phyloP scores from a whole-genome alignment of 1,139 yeast species.

The Geotrichum fermentans region DNA sequence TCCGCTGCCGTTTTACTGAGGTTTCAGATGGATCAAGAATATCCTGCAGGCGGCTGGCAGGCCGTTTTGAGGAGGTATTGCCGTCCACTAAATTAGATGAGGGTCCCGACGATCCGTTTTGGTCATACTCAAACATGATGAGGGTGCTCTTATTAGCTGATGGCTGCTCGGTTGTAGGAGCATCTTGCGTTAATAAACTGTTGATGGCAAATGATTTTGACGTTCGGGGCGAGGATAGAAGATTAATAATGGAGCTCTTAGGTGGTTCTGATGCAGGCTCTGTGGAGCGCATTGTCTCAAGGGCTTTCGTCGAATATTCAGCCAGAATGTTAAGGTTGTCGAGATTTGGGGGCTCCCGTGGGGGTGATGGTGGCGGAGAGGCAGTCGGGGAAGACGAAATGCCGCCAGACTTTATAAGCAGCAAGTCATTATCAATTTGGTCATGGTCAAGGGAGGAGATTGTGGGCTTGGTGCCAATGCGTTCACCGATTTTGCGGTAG shows the following conservation, averaged over 20 bases:
- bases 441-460: background rate
- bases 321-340: conserved; percentile 2
- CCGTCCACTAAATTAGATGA: background rate
- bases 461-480: background rate
- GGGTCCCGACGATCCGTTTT: background rate
- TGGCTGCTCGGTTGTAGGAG: background rate
- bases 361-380: background rate
- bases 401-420: conserved; percentile 1
- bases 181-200: background rate
- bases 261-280: background rate
- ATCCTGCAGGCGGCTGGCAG: too few species aligned
- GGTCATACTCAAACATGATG: background rate
- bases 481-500: background rate
- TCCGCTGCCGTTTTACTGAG: background rate
- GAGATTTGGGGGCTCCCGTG: background rate
- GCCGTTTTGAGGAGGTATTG: too few species aligned
- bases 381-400: background rate
- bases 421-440: conserved; percentile 9
- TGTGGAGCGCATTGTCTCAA: background rate
- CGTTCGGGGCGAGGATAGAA: background rate
- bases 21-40: too few species aligned
- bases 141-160: background rate
- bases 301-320: background rate
- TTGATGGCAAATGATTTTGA: background rate
- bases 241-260: background rate